Evolutionary conservation across 1,284 basidiomycete species (phyloP).

Genomic region (Uromyces viciae-fabae): DNA sequence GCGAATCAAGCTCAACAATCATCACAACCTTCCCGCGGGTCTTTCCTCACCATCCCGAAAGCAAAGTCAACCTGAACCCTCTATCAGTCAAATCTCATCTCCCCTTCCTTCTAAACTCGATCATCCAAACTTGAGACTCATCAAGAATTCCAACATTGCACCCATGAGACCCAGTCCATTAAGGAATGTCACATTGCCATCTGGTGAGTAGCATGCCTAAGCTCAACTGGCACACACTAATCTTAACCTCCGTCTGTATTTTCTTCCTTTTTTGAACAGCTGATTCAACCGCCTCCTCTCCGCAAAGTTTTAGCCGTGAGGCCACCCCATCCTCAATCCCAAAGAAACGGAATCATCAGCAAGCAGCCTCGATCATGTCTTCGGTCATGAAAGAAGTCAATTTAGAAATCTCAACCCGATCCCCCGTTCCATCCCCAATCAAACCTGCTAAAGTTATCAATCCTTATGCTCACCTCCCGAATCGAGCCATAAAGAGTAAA

Average conservation of each 20-base stretch:
- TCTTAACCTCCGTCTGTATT: too few relatives aligned
- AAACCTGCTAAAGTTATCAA: conserved; percentile 32
- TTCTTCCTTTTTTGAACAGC: background rate
- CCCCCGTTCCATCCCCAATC: conserved; percentile 23
- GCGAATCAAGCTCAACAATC: background rate
- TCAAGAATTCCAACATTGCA: background rate
- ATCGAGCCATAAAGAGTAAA: conserved; percentile 10
- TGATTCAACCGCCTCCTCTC: background rate
- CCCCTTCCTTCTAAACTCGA: background rate
- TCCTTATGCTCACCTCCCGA: conserved; percentile 17
- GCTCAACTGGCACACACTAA: background rate
- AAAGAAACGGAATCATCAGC: conserved; percentile 25
- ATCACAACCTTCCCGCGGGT: background rate
- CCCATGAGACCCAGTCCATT: conserved; percentile 32
- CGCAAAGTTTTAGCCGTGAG: background rate
- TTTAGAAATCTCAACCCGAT: background rate
- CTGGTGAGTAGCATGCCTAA: conserved; percentile 4
- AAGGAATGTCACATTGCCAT: conserved; percentile 23
- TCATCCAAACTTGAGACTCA: background rate
- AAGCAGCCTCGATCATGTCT: conserved; percentile 16
- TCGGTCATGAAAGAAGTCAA: conserved; percentile 35
- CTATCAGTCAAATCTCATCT: background rate
- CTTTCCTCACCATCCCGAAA: background rate
- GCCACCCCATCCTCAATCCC: background rate
- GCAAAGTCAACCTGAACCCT: background rate